Percentiles rank a stretch among this genome's conserved stretches.
phyloP scores from a whole-genome alignment of 345 rosid genomes.

The Garcia nutans region DNA sequence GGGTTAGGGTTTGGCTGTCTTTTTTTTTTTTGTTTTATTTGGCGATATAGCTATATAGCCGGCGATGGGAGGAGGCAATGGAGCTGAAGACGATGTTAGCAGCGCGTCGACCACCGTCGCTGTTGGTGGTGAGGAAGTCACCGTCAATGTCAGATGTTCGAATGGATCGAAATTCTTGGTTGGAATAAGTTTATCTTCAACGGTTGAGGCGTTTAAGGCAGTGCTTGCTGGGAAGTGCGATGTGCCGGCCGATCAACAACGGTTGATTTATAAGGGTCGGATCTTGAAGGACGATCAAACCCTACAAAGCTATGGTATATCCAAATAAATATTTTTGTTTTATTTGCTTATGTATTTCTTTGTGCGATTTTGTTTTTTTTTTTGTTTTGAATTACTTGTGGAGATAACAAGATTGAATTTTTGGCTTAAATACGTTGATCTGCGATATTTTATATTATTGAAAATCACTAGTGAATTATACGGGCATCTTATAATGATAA shows the following conservation, averaged over 20 bases:
- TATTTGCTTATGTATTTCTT: not conserved
- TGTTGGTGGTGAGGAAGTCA: constrained; percentile 38
- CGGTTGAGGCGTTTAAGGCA: constrained; percentile 52
- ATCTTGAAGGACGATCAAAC: constrained; percentile 79
- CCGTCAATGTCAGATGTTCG: constrained; percentile 56
- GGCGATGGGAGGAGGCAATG: constrained; percentile 24
- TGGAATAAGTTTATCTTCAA: constrained; percentile 38
- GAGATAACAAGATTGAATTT: not conserved
- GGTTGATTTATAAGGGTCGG: constrained; percentile 77
- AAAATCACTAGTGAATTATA: not conserved
- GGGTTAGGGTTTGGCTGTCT: constrained; percentile 16
- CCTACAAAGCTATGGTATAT: constrained; percentile 56
- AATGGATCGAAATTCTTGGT: constrained; percentile 60
- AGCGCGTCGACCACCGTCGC: constrained; percentile 1
- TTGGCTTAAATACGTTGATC: not conserved
- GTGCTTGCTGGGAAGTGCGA: constrained; percentile 51
- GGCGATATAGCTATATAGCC: too few relatives aligned
- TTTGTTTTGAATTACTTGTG: not conserved
- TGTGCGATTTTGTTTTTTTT: not conserved
- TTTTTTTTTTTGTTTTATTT: not conserved
- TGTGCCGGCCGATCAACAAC: constrained; percentile 61
- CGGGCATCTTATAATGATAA: too few relatives aligned
- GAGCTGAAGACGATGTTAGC: constrained; percentile 13
- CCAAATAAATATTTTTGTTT: too few relatives aligned
- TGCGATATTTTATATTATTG: not conserved